Conservation (phyloP, 2,329 filamentous ascomycete genomes). For the Thelonectria olida region DNA sequence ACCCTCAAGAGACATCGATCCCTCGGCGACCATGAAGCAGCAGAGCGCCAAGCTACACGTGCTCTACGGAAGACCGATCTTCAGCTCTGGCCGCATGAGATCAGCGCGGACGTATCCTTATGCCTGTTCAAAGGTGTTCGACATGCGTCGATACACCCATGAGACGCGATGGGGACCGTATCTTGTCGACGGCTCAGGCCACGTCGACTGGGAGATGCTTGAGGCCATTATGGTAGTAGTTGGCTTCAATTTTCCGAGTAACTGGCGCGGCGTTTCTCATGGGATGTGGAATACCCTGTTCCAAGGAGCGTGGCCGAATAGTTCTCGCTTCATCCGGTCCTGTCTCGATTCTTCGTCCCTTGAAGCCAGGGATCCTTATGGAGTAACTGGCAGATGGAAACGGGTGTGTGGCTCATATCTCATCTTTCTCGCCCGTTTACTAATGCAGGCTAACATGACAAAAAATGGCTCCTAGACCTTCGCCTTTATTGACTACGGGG, state of each 20-base stretch:
- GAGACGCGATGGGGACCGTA: background rate
- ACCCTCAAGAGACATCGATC: background rate
- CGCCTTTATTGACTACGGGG: background rate
- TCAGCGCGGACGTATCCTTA: background rate
- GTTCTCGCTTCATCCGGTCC: background rate
- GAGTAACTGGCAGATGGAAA: background rate
- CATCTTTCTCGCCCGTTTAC: background rate
- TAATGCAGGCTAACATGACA: background rate
- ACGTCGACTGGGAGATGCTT: background rate
- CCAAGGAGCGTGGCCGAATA: background rate
- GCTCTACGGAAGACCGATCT: background rate
- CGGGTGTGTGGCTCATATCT: background rate
- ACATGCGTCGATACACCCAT: background rate
- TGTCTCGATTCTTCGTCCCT: background rate
- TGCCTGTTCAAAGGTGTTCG: background rate
- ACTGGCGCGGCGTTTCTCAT: background rate
- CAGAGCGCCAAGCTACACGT: background rate
- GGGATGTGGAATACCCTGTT: background rate
- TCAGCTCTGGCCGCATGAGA: background rate
- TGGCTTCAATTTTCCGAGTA: background rate
- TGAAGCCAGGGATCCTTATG: background rate
- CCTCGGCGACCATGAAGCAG: background rate
- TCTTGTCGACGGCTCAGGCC: background rate
- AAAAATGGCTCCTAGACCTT: background rate
- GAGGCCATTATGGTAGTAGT: background rate